These are phyloP conservation scores for Aspergillus cristatus DNA, from an alignment of 495 filamentous ascomycete genomes.

Conservation along the genomic window DNA sequence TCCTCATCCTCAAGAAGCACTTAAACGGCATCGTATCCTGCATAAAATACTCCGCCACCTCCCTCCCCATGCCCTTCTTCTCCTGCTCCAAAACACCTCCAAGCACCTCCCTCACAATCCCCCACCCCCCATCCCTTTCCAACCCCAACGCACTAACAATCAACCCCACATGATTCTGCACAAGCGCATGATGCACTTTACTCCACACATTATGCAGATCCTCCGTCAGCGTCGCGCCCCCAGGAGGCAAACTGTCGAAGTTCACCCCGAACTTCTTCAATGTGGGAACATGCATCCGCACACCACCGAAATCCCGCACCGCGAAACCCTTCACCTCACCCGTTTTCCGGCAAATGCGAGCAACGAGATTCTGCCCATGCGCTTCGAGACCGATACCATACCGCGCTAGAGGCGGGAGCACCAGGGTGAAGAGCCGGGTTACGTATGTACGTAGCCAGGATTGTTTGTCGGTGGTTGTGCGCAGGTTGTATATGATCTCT, in stretches of 20 bases:
- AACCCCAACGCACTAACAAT: slow-evolving; percentile 4
- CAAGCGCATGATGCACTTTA: slow-evolving; percentile 15
- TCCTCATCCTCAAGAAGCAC: slow-evolving; percentile 15
- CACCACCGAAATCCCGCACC: slow-evolving; percentile 14
- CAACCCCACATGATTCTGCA: slow-evolving; percentile 14
- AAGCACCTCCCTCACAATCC: slow-evolving; percentile 5
- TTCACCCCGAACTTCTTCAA: not conserved
- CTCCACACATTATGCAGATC: slow-evolving; percentile 11
- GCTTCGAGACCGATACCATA: slow-evolving; percentile 16
- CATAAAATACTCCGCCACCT: slow-evolving; percentile 7
- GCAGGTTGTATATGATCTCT: slow-evolving; percentile 8
- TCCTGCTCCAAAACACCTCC: slow-evolving; percentile 1
- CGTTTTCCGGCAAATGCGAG: slow-evolving; percentile 8
- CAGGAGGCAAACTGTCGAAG: slow-evolving; percentile 1
- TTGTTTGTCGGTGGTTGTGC: slow-evolving; percentile 5
- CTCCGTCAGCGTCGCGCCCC: slow-evolving; percentile 5
- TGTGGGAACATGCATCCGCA: slow-evolving; percentile 13
- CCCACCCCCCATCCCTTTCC: slow-evolving; percentile 7
- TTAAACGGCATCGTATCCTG: slow-evolving; percentile 14
- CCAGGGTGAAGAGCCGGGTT: slow-evolving; percentile 3
- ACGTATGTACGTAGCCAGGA: slow-evolving; percentile 10
- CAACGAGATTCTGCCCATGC: slow-evolving; percentile 15
- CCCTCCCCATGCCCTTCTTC: not conserved
- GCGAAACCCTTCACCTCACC: slow-evolving; percentile 13
- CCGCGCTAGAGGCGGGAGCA: slow-evolving; percentile 9